Evolutionary conservation across 257 asterid species (phyloP), one percentile per base, ranked within the genome.

Genomic region (Nicotiana tomentosiformis): DNA sequence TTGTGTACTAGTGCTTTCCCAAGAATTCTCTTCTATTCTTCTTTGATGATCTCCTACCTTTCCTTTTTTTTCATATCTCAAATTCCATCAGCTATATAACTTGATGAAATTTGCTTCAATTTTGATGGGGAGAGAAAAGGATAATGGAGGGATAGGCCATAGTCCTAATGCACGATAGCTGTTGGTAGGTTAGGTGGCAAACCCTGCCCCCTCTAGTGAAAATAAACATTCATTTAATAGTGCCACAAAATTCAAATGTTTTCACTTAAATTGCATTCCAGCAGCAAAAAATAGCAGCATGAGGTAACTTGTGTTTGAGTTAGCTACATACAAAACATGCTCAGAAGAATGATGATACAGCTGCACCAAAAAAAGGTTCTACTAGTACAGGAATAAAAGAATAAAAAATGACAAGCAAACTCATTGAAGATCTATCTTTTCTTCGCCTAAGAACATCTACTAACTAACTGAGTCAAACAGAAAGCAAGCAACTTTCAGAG

Each of bases 141-240:
- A 84, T 70, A 84, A 82, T 80, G 86, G 82, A 84, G 86, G 88
- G 83, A 85, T 83, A 83, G 83, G 86, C 81, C 72, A 77, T 64
- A 84, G 88, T 82, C 86, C 84, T 81, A 82, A 58, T 86, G 91
- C 98, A 94, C 89, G 95, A 91, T 90, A 86, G 84, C 26, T 91
- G 95, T 90, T 91, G 91, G 97, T 87, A 87, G 92, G 90, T 91
- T 87, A 86, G 96, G 90, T 89, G 85, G 93, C 97, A 94, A 65
- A 83, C 84, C 87, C 90, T 86, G 91, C 90, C 94, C 91, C 85
- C 83, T 62, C 17, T 76, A 43, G 60, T 20, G 20, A 72, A 12
- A 72, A 20, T 43, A 23, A 20, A 20, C 37, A 46, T 46, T 46
- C 61, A 46, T 72, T 23, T 23, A 72, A 20, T 23, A 72, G 17